Evolutionary conservation across 352 stramenopile species (phyloP).

Genomic region (Globisporangium cylindrosporum): DNA sequence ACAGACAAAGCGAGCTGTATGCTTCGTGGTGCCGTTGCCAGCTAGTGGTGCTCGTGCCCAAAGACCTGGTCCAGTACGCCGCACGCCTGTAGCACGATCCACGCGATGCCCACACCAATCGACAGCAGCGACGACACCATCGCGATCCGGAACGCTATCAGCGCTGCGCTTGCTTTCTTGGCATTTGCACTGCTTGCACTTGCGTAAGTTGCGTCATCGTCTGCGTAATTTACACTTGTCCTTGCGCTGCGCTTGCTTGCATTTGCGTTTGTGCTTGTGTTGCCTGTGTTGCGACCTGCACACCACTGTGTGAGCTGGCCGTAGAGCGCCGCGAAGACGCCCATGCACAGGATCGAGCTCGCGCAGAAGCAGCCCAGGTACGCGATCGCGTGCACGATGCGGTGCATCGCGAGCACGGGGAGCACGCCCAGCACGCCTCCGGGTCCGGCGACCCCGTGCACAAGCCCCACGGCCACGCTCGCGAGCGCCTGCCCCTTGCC

Average conservation of each 20-base stretch:
- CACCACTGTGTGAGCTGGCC: conserved; percentile 51
- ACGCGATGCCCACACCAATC: conserved; percentile 56
- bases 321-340: conserved; percentile 78
- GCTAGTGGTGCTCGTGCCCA: conserved; percentile 20
- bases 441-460: conserved; percentile 86
- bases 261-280: neutral
- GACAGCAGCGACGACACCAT: conserved; percentile 54
- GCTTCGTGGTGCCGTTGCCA: neutral
- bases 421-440: conserved; percentile 81
- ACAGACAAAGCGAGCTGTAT: neutral
- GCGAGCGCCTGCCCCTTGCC: conserved; percentile 22
- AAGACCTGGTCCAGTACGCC: conserved; percentile 69
- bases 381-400: conserved; percentile 37
- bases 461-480: conserved; percentile 64
- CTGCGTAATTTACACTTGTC: neutral
- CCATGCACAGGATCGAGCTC: conserved; percentile 87
- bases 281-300: conserved; percentile 4
- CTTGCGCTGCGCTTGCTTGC: neutral
- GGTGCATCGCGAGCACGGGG: conserved; percentile 77
- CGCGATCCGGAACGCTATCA: conserved; percentile 44
- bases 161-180: neutral
- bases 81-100: conserved; percentile 63
- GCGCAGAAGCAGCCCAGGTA: conserved; percentile 88
- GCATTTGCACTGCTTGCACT: neutral
- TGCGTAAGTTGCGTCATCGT: conserved; percentile 19